Conservation (phyloP, 1,284 basidiomycete species). For the Apiotrichum gracile region DNA sequence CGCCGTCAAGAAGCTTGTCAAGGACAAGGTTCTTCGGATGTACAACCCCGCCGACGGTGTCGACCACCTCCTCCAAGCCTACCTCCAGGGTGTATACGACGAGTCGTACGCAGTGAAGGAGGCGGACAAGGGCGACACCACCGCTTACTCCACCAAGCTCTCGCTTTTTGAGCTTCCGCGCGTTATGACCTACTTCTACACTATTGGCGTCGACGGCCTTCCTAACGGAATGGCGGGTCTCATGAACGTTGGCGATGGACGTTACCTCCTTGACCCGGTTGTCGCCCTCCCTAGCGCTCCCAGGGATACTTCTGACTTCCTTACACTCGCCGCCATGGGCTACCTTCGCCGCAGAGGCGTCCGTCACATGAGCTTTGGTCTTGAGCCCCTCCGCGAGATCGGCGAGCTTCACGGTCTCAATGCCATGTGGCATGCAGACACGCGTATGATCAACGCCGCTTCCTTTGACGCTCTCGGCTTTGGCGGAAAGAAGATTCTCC, state of each 20-base stretch:
- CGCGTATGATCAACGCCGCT: constrained; percentile 10
- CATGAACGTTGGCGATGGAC: constrained; percentile 1
- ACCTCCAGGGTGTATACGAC: constrained; percentile 14
- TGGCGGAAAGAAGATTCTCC: constrained; percentile 14
- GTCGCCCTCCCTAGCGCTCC: constrained; percentile 7
- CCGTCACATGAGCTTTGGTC: constrained; percentile 12
- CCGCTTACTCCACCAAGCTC: constrained; percentile 14
- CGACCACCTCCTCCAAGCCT: constrained; percentile 4
- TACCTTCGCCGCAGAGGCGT: constrained; percentile 7
- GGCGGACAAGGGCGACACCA: constrained; percentile 3
- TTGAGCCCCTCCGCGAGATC: constrained; percentile 6
- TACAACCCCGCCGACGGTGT: constrained; percentile 4
- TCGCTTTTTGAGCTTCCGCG: constrained; percentile 10
- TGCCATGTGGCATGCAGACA: not conserved
- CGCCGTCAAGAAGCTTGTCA: constrained; percentile 6
- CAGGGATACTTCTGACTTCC: constrained; percentile 9
- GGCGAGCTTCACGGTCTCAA: constrained; percentile 1
- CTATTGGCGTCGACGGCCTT: not conserved
- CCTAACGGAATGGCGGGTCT: constrained; percentile 10
- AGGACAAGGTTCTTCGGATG: constrained; percentile 3
- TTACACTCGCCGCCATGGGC: constrained; percentile 9
- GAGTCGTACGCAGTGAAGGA: constrained; percentile 8
- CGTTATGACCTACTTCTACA: constrained; percentile 13
- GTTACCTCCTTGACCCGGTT: constrained; percentile 12
- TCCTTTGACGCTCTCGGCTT: constrained; percentile 10